phyloP scores from a whole-genome alignment of 2,329 filamentous ascomycete species.

The Fusarium domesticum region DNA sequence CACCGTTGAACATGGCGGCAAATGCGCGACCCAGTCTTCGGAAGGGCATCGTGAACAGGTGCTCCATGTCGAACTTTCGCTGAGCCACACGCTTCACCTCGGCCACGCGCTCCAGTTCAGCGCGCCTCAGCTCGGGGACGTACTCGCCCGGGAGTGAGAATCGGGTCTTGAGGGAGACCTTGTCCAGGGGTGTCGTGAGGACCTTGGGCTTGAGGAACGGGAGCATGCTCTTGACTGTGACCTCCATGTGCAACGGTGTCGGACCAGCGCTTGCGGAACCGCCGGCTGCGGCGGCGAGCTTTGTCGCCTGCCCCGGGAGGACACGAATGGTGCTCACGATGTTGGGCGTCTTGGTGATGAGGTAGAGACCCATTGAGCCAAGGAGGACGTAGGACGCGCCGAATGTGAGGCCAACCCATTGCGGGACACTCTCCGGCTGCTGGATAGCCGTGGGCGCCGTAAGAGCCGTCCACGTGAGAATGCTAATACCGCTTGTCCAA shows the following conservation, averaged over 20 bases:
- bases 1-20: conserved; percentile 41
- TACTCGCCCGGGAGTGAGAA: conserved; percentile 39
- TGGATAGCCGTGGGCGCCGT: conserved; percentile 34
- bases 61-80: conserved; percentile 51
- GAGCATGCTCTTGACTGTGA: conserved; percentile 49
- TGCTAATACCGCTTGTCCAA: conserved; percentile 50
- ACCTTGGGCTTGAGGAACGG: conserved; percentile 47
- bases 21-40: conserved; percentile 46
- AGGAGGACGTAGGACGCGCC: conserved; percentile 58
- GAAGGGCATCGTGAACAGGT: conserved; percentile 57
- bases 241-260: conserved; percentile 46
- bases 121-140: conserved; percentile 35
- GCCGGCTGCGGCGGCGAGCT: conserved; percentile 15
- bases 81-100: conserved; percentile 38
- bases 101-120: conserved; percentile 35
- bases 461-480: conserved; percentile 36
- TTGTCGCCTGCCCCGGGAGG: conserved; percentile 39
- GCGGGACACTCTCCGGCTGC: conserved; percentile 48
- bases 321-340: conserved; percentile 59
- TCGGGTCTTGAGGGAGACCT: conserved; percentile 36
- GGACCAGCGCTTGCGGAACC: conserved; percentile 11
- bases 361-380: conserved; percentile 57
- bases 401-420: conserved; percentile 58
- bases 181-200: conserved; percentile 36
- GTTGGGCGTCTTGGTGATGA: conserved; percentile 55